Evolutionary conservation across 2,329 filamentous ascomycete genomes (phyloP).

Genomic region (Alternaria tenuissima): DNA sequence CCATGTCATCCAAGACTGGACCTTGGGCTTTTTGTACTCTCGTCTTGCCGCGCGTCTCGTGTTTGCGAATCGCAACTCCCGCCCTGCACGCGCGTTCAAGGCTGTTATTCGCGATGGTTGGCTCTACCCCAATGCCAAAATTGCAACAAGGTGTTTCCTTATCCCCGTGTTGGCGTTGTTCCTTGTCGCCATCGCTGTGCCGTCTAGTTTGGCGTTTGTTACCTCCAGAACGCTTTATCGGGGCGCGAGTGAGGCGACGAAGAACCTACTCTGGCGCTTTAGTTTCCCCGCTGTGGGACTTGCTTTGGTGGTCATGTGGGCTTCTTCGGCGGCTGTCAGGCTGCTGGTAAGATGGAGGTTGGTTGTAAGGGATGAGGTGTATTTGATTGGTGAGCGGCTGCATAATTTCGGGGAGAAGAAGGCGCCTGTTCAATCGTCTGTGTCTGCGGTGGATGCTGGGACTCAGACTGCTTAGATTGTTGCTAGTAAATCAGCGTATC

Average conservation of each 20-base stretch:
- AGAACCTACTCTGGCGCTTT: constrained; percentile 66
- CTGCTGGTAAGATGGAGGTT: constrained; percentile 79
- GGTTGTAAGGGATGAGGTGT: constrained; percentile 90
- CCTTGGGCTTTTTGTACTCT: constrained; percentile 87
- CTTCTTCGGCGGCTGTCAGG: constrained; percentile 59
- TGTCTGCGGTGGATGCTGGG: not conserved
- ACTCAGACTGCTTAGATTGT: not conserved
- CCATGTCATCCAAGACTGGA: constrained; percentile 92
- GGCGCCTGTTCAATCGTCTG: constrained; percentile 14
- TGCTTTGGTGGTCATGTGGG: constrained; percentile 57
- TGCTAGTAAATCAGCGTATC: not conserved
- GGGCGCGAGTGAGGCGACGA: constrained; percentile 57
- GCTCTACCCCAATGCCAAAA: constrained; percentile 76
- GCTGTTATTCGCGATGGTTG: constrained; percentile 76
- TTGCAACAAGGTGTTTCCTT: constrained; percentile 88
- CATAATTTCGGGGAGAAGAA: constrained; percentile 85
- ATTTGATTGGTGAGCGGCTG: constrained; percentile 90
- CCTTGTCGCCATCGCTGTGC: constrained; percentile 67
- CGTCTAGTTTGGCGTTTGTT: constrained; percentile 66
- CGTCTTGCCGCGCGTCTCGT: constrained; percentile 78
- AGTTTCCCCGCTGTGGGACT: constrained; percentile 74
- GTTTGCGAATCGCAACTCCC: constrained; percentile 72
- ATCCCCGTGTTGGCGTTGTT: constrained; percentile 75
- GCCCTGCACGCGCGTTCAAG: constrained; percentile 76
- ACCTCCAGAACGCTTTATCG: constrained; percentile 55